These are phyloP conservation scores for Bruguiera sexangula DNA, from an alignment of 345 rosid species.

Conservation along the genomic window DNA sequence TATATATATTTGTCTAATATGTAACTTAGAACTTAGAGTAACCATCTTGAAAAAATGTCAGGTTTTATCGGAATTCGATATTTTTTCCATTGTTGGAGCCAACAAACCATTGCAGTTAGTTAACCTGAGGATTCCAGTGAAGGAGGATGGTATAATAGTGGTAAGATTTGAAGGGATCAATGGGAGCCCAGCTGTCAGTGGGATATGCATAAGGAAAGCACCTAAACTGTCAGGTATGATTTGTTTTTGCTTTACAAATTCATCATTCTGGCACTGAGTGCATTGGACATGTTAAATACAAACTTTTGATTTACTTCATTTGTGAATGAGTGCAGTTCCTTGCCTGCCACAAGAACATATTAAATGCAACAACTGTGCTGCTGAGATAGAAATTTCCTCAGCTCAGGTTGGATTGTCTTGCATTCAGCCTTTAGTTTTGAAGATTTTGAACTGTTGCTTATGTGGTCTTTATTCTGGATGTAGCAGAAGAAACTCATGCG, in stretches of 20 bases:
- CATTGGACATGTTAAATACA: slow-evolving; percentile 8
- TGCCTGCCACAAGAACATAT: slow-evolving; percentile 49
- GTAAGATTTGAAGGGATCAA: slow-evolving; percentile 67
- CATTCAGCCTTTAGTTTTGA: slow-evolving; percentile 11
- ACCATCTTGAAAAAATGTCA: slow-evolving; percentile 33
- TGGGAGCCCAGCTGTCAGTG: slow-evolving; percentile 78
- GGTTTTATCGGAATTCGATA: slow-evolving; percentile 82
- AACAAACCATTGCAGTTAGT: slow-evolving; percentile 75
- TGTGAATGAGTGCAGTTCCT: slow-evolving; percentile 39
- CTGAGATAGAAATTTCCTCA: slow-evolving; percentile 70
- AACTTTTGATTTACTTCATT: slow-evolving; percentile 12
- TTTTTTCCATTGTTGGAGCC: slow-evolving; percentile 76
- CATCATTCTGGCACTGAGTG: neutral
- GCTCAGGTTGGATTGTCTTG: slow-evolving; percentile 49
- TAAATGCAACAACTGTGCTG: slow-evolving; percentile 64
- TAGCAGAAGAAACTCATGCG: slow-evolving; percentile 76
- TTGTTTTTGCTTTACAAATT: slow-evolving; percentile 1
- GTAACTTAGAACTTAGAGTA: slow-evolving; percentile 4
- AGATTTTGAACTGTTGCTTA: slow-evolving; percentile 18
- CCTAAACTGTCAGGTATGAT: slow-evolving; percentile 48
- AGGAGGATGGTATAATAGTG: slow-evolving; percentile 56
- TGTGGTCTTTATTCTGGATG: slow-evolving; percentile 18
- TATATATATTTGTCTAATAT: neutral
- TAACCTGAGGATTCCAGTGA: slow-evolving; percentile 59
- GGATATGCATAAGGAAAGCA: slow-evolving; percentile 80